Percentiles rank a stretch among this genome's conserved stretches.
Evolutionary conservation across 1,284 basidiomycete genomes (phyloP).

Genomic region (Ganoderma leucocontextum): DNA sequence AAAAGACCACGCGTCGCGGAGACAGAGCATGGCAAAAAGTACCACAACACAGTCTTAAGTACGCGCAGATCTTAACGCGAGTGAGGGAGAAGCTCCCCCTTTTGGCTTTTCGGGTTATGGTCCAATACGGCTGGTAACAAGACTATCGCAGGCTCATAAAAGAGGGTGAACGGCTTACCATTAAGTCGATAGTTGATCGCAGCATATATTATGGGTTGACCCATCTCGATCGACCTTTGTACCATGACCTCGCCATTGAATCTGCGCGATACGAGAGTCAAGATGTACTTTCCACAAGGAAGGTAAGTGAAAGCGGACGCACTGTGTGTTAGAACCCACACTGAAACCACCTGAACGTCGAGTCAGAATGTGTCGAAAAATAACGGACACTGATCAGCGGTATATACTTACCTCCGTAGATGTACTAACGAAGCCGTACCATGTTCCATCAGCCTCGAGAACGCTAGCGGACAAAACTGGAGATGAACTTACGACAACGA

Average conservation of each 20-base stretch:
- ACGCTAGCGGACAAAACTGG: background rate
- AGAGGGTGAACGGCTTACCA: background rate
- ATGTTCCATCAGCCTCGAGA: background rate
- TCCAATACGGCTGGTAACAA: too few relatives aligned
- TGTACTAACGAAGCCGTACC: background rate
- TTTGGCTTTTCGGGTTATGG: too few relatives aligned
- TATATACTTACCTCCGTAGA: conserved; percentile 2
- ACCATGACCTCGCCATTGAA: conserved; percentile 3
- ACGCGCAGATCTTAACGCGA: too few relatives aligned
- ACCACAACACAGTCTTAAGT: too few relatives aligned
- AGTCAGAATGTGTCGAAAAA: background rate
- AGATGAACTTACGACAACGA: conserved; percentile 41
- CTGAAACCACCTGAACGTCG: background rate
- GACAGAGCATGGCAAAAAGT: too few relatives aligned
- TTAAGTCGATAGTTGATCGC: conserved; percentile 1
- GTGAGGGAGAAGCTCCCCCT: too few relatives aligned
- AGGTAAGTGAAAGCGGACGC: background rate
- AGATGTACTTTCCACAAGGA: background rate
- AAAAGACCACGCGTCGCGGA: too few relatives aligned
- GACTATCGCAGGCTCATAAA: too few relatives aligned
- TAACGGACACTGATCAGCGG: too few relatives aligned
- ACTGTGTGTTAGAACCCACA: background rate
- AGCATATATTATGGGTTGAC: background rate
- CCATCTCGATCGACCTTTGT: background rate
- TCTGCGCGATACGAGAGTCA: background rate